Conservation (phyloP, 2,329 filamentous ascomycete species). For the Torrubiellomyces zombiae region DNA sequence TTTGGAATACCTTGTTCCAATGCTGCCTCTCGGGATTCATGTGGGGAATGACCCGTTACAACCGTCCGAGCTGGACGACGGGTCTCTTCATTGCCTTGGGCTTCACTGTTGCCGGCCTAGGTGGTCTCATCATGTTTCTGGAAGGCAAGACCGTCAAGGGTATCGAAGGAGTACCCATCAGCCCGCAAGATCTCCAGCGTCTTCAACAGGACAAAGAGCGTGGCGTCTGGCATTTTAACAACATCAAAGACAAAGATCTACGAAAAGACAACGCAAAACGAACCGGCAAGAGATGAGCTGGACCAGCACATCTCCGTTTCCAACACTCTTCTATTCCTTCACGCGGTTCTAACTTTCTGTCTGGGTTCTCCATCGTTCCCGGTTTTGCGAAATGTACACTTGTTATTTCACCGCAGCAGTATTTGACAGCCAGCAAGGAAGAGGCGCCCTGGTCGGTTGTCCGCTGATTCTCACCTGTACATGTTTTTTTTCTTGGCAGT, state of each 20-base stretch:
- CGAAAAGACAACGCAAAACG: no score
- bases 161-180: slow-evolving; percentile 53
- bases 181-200: slow-evolving; percentile 32
- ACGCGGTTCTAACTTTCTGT: no score
- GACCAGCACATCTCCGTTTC: neutral
- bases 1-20: slow-evolving; percentile 67
- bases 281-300: no score
- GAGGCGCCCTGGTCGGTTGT: no score
- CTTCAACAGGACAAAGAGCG: slow-evolving; percentile 34
- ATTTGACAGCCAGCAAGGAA: no score
- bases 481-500: no score
- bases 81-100: slow-evolving; percentile 64
- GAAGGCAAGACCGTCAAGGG: slow-evolving; percentile 58
- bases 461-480: no score
- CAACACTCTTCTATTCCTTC: no score
- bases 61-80: slow-evolving; percentile 64
- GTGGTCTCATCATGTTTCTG: slow-evolving; percentile 51
- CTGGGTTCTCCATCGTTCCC: no score
- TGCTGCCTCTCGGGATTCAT: slow-evolving; percentile 59
- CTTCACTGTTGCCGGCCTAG: slow-evolving; percentile 50
- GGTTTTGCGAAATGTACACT: no score
- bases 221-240: slow-evolving; percentile 38
- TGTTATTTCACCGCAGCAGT: no score
- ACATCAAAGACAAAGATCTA: slow-evolving; percentile 20
- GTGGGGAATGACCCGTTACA: slow-evolving; percentile 61